A percentile compares a stretch with the other conserved stretches of the same genome.
phyloP scores from a whole-genome alignment of 78 protist genomes.

The Goniomonas avonlea region DNA sequence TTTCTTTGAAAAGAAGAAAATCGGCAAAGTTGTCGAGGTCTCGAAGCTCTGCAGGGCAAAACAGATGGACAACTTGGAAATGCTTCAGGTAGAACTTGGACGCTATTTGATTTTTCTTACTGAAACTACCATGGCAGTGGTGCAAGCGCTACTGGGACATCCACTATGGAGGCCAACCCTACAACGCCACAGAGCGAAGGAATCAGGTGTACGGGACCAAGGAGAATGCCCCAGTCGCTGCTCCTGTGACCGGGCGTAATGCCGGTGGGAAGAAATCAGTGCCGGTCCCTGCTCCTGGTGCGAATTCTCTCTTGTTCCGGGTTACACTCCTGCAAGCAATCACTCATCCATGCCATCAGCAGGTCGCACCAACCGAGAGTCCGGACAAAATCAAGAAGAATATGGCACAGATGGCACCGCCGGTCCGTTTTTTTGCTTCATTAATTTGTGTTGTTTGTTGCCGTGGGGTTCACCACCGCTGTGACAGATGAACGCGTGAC shows the following conservation, averaged over 20 bases:
- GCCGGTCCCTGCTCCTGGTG: neutral
- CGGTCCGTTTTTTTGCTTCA: no score
- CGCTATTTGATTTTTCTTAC: neutral
- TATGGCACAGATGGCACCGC: no score
- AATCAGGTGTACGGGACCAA: neutral
- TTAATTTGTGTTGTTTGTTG: no score
- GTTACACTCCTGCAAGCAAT: neutral
- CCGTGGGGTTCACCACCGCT: no score
- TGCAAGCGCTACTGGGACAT: constrained; percentile 10
- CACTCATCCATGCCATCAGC: neutral
- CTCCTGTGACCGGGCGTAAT: neutral
- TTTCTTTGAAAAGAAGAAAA: constrained; percentile 19
- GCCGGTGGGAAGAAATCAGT: neutral
- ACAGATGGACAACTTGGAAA: constrained; percentile 19
- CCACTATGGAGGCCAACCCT: neutral
- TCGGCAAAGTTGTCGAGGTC: constrained; percentile 15
- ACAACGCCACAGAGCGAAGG: neutral
- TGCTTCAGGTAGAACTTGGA: neutral
- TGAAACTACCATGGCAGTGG: neutral
- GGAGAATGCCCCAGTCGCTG: neutral
- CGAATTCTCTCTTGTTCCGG: neutral
- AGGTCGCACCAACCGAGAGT: no score
- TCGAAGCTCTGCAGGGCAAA: neutral
- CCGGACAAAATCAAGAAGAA: no score
- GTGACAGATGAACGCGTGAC: no score